A percentile compares a stretch with the other conserved stretches of the same genome.
phyloP scores from a whole-genome alignment of 352 stramenopile genomes.

The Globisporangium nunn region DNA sequence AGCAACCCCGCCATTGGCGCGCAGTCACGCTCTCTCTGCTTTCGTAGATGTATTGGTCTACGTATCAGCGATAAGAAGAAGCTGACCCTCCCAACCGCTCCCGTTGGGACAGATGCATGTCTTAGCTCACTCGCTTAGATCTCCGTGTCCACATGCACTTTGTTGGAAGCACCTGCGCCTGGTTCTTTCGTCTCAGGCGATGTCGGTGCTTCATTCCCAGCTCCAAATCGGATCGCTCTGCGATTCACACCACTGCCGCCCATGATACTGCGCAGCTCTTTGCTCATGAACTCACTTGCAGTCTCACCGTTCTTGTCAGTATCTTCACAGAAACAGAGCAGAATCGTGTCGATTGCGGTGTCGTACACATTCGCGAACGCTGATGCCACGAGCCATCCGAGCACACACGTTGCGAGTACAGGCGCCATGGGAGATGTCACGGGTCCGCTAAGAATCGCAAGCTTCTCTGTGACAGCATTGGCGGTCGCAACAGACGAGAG shows the following conservation, averaged over 20 bases:
- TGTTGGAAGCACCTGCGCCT: constrained; percentile 9
- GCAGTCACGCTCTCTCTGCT: constrained; percentile 6
- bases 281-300: constrained; percentile 75
- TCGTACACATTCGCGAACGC: constrained; percentile 94
- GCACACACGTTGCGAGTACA: constrained; percentile 67
- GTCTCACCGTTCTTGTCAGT: constrained; percentile 47
- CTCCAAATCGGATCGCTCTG: constrained; percentile 34
- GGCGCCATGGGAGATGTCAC: constrained; percentile 89
- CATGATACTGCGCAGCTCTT: constrained; percentile 61
- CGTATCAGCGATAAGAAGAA: not conserved
- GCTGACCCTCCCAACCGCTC: too few species aligned
- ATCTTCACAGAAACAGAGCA: constrained; percentile 96
- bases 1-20: not conserved
- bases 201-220: not conserved
- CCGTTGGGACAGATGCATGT: not conserved
- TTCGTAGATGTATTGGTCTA: not conserved
- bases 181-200: not conserved
- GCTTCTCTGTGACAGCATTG: constrained; percentile 21
- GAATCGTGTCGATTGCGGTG: constrained; percentile 91
- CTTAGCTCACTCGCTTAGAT: constrained; percentile 17
- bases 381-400: constrained; percentile 88
- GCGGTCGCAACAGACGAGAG: constrained; percentile 25
- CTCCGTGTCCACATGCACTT: constrained; percentile 35
- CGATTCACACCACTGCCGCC: constrained; percentile 24
- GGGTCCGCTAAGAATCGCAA: constrained; percentile 60